Percentiles rank a stretch among this genome's conserved stretches.
Conservation (phyloP, 23 red algal species). For the Cyanidioschyzon merolae region DNA sequence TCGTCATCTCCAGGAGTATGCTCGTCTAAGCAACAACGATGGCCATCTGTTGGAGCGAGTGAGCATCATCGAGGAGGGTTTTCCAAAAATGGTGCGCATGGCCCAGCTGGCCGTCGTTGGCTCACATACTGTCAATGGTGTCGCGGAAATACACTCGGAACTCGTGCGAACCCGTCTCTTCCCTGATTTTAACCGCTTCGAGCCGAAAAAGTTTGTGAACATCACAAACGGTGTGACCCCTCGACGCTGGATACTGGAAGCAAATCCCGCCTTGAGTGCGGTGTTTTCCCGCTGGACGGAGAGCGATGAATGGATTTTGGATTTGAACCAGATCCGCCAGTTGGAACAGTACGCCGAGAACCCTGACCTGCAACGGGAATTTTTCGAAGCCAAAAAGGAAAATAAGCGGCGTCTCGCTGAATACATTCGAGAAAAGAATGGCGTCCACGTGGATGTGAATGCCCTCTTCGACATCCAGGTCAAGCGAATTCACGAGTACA, state of each 20-base stretch:
- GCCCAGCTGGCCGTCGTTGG: slow-evolving; percentile 96
- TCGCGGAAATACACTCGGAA: slow-evolving; percentile 84
- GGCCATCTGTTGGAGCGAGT: slow-evolving; percentile 78
- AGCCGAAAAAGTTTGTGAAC: slow-evolving; percentile 76
- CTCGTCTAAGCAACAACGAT: slow-evolving; percentile 68
- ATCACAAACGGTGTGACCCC: slow-evolving; percentile 99
- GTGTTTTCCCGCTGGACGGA: slow-evolving; percentile 96
- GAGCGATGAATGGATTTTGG: slow-evolving; percentile 90
- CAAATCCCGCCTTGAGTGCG: slow-evolving; percentile 73
- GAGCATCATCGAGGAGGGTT: slow-evolving; percentile 95
- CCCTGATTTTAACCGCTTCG: slow-evolving; percentile 72
- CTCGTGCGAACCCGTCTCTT: slow-evolving; percentile 72
- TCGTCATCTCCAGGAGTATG: slow-evolving; percentile 59
- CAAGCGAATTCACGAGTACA: slow-evolving; percentile 99
- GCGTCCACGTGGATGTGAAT: slow-evolving; percentile 53
- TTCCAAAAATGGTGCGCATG: slow-evolving; percentile 97
- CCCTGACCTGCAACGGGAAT: slow-evolving; percentile 84
- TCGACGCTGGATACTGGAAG: slow-evolving; percentile 84
- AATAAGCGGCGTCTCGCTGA: slow-evolving; percentile 91
- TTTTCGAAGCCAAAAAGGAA: slow-evolving; percentile 71
- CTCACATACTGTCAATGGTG: slow-evolving; percentile 93
- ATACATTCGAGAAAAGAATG: slow-evolving; percentile 41
- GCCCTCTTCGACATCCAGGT: slow-evolving; percentile 99
- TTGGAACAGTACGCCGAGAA: slow-evolving; percentile 86
- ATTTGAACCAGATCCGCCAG: slow-evolving; percentile 40